Conservation (phyloP, 441 rosid genomes). For the Populus trichocarpa region DNA sequence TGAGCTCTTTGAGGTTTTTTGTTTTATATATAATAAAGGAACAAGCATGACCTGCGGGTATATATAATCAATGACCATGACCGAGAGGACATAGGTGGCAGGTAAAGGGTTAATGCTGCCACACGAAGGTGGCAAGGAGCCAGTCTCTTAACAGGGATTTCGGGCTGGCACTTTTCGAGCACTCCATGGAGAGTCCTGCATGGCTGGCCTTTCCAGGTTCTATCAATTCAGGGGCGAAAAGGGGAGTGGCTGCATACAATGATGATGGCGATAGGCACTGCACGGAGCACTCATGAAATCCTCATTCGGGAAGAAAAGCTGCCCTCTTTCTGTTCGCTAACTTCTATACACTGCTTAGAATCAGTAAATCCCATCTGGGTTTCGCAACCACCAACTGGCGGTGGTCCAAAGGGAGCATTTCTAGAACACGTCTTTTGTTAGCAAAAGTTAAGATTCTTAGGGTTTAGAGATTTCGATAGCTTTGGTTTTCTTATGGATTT, state of each 20-base stretch:
- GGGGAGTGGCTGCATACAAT: not conserved
- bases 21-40: too few species aligned
- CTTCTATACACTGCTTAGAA: not conserved
- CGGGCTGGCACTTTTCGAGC: too few species aligned
- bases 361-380: not conserved
- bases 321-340: not conserved
- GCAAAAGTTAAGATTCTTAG: not conserved
- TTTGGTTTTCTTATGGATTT: too few species aligned
- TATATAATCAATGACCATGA: too few species aligned
- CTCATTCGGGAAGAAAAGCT: not conserved
- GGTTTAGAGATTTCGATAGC: too few species aligned
- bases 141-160: too few species aligned
- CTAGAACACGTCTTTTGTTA: not conserved
- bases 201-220: not conserved
- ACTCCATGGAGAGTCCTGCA: not conserved
- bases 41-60: too few species aligned
- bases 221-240: not conserved
- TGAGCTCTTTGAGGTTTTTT: too few species aligned
- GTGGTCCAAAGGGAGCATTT: slow-evolving; percentile 4
- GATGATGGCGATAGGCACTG: not conserved
- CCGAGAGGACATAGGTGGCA: too few species aligned
- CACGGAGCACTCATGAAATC: not conserved
- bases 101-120: too few species aligned
- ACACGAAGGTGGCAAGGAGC: too few species aligned
- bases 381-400: not conserved